Evolutionary conservation across 352 stramenopile genomes (phyloP).

Genomic region (Blastocystis sp.): DNA sequence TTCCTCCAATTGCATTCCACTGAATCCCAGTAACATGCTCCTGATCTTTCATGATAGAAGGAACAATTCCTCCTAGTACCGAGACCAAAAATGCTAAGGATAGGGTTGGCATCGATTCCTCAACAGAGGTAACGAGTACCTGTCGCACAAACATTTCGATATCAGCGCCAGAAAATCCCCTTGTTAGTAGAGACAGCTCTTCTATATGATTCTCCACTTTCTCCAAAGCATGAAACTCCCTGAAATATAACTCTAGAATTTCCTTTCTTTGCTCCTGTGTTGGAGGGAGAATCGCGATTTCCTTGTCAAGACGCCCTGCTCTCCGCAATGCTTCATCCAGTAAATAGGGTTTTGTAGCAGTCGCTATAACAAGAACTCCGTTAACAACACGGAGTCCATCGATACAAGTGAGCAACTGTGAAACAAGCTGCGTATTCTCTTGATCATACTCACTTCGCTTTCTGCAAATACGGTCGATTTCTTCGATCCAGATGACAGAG

Average conservation of each 20-base stretch:
- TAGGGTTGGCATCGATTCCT: background rate
- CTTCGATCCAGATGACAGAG: constrained; percentile 93
- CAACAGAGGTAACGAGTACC: background rate
- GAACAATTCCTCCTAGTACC: background rate
- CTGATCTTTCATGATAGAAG: background rate
- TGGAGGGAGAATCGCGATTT: constrained; percentile 89
- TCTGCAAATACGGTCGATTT: constrained; percentile 87
- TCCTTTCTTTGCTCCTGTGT: constrained; percentile 82
- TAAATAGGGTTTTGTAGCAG: constrained; percentile 85
- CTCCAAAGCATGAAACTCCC: constrained; percentile 65
- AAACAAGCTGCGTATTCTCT: constrained; percentile 73
- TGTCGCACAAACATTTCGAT: constrained; percentile 71
- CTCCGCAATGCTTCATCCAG: constrained; percentile 87
- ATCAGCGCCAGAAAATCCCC: constrained; percentile 87
- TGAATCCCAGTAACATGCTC: constrained; percentile 56
- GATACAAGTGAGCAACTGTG: constrained; percentile 87
- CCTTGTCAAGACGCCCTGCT: constrained; percentile 88
- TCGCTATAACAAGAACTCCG: constrained; percentile 86
- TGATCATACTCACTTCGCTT: constrained; percentile 73
- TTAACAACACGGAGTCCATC: constrained; percentile 79
- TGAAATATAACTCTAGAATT: constrained; percentile 81
- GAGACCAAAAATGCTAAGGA: background rate
- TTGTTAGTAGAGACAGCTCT: constrained; percentile 81
- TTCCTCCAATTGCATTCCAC: constrained; percentile 92
- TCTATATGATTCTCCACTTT: constrained; percentile 75